These are phyloP conservation scores for Chrysoporthe puriensis DNA, from an alignment of 2,329 filamentous ascomycete species.

Conservation along the genomic window DNA sequence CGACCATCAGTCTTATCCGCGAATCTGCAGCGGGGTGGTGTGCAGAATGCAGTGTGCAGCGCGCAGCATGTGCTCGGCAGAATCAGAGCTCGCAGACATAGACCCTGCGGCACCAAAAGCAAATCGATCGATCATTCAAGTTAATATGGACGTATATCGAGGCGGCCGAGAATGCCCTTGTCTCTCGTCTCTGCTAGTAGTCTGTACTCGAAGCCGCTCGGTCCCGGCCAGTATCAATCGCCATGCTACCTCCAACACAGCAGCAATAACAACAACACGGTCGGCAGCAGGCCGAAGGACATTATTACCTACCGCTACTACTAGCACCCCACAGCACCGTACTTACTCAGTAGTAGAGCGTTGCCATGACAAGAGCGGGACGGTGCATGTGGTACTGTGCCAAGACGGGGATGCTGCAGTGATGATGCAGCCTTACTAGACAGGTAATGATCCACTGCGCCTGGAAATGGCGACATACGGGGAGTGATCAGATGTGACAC, in stretches of 20 bases:
- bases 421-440: not conserved
- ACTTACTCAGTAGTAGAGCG: no score
- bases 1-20: not conserved
- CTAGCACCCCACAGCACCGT: no score
- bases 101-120: no score
- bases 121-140: not conserved
- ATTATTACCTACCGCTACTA: no score
- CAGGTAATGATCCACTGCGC: slow-evolving; percentile 5
- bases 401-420: not conserved
- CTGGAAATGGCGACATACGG: slow-evolving; percentile 12
- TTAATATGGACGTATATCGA: not conserved
- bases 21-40: not conserved
- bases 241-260: no score
- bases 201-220: no score
- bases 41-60: not conserved
- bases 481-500: not conserved
- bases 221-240: no score
- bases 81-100: no score
- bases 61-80: not conserved
- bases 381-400: not conserved
- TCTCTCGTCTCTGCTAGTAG: not conserved
- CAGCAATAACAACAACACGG: not conserved
- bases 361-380: not conserved
- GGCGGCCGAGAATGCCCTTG: not conserved
- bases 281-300: no score